Evolutionary conservation across 805 yeast genomes (phyloP), one percentile per base, ranked within the genome.

Genomic region (Wickerhamiella qilinensis): DNA sequence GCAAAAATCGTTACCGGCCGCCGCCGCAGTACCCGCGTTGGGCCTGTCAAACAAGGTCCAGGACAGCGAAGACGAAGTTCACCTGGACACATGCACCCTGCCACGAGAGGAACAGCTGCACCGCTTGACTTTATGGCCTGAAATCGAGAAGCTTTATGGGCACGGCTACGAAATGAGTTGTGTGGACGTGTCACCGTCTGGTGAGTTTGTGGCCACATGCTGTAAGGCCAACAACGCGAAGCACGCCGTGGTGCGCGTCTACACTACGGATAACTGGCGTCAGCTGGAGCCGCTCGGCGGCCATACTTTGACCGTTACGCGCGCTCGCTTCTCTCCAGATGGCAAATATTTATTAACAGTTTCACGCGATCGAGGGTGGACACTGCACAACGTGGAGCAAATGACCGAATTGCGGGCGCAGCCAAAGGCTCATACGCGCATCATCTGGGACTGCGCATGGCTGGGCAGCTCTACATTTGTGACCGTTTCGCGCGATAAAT

Each of bases 361-460:
- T 16, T 77, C 94, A 24, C 76, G 98, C 54, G 99, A 91, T 62
- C 71, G 99, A 48, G 77, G 73, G 52, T 75, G 78, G 60, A 74
- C 84, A 20, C 52, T 88, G 24, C 88, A 94, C 88, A 61, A 62
- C 18, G 18, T 46, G 1, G 40, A 45, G 60, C 71, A 41, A 42
- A 45, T 21, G 40, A 34, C 9, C 31, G 40, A 33, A 27, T 33
- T 12, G 36, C 51, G 16, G 53, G 47, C 59, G 16, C 66, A 69
- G 39, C 71, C 71, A 27, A 83, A 79, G 54, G 95, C 95, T 0
- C 99, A 93, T 53, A 58, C 78, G 2, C 73, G 96, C 57, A 88
- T 91, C 49, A 73, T 91, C 32, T 93, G 98, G 98, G 97, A 91
- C 60, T 77, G 88, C 54, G 71, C 80, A 29, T 91, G 96, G 94